phyloP scores from a whole-genome alignment of 176 grass and related monocot species.

The Avena eriantha region DNA sequence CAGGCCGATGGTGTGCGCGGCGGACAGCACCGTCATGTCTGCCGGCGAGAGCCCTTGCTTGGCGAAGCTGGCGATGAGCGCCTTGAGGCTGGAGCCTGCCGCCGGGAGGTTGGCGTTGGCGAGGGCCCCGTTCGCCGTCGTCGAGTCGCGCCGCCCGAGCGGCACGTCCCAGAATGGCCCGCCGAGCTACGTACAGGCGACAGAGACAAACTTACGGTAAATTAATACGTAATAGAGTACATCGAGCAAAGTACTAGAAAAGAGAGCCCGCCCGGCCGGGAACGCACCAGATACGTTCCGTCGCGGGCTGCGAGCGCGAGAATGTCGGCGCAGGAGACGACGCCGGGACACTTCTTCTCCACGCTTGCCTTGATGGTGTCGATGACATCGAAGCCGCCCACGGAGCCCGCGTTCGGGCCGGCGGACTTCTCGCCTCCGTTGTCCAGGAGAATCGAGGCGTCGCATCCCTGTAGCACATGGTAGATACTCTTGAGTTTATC shows the following conservation, averaged over 20 bases:
- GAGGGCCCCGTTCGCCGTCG: conserved; percentile 43
- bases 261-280: conserved; percentile 16
- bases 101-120: conserved; percentile 67
- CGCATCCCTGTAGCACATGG: conserved; percentile 48
- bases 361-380: conserved; percentile 56
- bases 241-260: background rate
- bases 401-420: conserved; percentile 56
- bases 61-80: conserved; percentile 51
- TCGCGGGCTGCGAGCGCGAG: conserved; percentile 41
- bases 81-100: conserved; percentile 46
- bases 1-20: conserved; percentile 66
- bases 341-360: conserved; percentile 58
- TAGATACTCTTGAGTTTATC: background rate
- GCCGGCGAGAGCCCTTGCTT: conserved; percentile 48
- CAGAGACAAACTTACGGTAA: background rate
- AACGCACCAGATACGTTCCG: conserved; percentile 7
- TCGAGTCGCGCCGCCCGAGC: conserved; percentile 62
- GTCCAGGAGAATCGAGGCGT: conserved; percentile 64
- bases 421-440: conserved; percentile 56
- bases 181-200: conserved; percentile 36
- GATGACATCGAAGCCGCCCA: conserved; percentile 57
- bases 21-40: conserved; percentile 71
- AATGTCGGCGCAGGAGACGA: conserved; percentile 87
- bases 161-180: conserved; percentile 63
- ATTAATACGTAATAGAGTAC: background rate